Evolutionary conservation across 306 rosid genomes (phyloP).

Genomic region (Cucurbita ficifolia): DNA sequence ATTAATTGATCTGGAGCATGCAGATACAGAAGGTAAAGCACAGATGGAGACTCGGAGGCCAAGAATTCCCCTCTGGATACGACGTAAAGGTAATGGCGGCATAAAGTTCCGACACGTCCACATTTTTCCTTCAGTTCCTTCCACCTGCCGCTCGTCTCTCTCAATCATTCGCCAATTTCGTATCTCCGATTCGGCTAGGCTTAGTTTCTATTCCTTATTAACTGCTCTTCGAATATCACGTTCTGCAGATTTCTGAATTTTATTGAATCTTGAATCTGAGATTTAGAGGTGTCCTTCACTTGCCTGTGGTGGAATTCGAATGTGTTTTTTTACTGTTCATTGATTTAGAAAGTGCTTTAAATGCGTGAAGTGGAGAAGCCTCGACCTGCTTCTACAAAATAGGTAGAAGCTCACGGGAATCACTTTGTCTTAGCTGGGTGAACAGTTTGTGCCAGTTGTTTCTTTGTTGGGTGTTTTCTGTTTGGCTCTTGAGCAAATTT

Average conservation of each 20-base stretch:
- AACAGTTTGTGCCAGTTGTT: not conserved
- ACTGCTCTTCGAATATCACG: not conserved
- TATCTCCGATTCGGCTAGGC: not conserved
- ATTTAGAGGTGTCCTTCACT: not conserved
- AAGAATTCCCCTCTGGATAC: not conserved
- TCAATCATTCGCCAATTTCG: not conserved
- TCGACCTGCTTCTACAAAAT: constrained; percentile 16
- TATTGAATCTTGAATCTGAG: not conserved
- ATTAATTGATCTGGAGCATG: constrained; percentile 2
- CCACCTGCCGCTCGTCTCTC: constrained; percentile 2
- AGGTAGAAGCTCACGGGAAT: constrained; percentile 25
- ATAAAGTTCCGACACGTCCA: not conserved
- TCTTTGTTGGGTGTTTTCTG: not conserved
- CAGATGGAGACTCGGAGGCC: not conserved
- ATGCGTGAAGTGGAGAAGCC: constrained; percentile 49
- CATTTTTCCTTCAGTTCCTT: not conserved
- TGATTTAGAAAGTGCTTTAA: constrained; percentile 3
- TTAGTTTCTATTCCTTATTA: not conserved
- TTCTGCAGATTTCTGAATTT: not conserved
- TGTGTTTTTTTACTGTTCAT: not conserved
- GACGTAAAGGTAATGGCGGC: not conserved
- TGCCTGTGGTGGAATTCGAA: not conserved
- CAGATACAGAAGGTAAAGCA: not conserved
- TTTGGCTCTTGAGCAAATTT: not conserved
- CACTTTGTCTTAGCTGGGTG: constrained; percentile 19